These are phyloP conservation scores for Alternaria sp. DNA, from an alignment of 2,329 filamentous ascomycete species.

Conservation along the genomic window DNA sequence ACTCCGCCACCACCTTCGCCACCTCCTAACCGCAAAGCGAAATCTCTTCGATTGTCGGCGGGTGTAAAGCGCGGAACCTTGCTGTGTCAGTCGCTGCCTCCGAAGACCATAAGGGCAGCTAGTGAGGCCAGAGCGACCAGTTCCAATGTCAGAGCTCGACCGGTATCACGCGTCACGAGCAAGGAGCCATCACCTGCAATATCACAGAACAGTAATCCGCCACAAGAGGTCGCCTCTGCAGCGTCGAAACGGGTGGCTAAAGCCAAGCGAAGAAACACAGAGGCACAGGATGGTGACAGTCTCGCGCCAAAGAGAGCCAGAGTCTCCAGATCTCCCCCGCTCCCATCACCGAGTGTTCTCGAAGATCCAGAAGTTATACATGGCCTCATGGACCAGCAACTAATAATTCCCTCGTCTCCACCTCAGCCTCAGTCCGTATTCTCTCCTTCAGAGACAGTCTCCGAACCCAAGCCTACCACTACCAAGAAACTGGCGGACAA, in stretches of 20 bases:
- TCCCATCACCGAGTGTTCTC: slow-evolving; percentile 15
- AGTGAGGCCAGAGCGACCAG: slow-evolving; percentile 4
- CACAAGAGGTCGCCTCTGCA: neutral
- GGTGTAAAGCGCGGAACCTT: slow-evolving; percentile 52
- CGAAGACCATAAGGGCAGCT: slow-evolving; percentile 5
- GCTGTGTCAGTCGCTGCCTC: slow-evolving; percentile 50
- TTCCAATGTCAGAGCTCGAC: neutral
- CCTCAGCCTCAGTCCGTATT: slow-evolving; percentile 1
- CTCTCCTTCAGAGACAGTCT: slow-evolving; percentile 1
- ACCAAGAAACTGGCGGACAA: neutral
- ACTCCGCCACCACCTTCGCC: slow-evolving; percentile 11
- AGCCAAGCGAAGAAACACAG: slow-evolving; percentile 11
- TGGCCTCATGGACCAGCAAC: slow-evolving; percentile 38
- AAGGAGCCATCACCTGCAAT: slow-evolving; percentile 11
- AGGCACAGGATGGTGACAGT: neutral
- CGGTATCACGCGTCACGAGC: neutral
- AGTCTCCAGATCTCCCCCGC: slow-evolving; percentile 3
- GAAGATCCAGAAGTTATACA: slow-evolving; percentile 37
- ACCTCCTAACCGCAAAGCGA: slow-evolving; percentile 34
- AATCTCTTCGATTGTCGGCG: slow-evolving; percentile 47
- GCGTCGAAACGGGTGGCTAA: neutral
- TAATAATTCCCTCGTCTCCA: slow-evolving; percentile 24
- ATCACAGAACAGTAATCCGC: neutral
- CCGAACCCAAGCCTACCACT: slow-evolving; percentile 2
- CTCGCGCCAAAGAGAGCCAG: slow-evolving; percentile 6